phyloP scores from a whole-genome alignment of 1,139 yeast genomes.

The Diutina neorugosa region DNA sequence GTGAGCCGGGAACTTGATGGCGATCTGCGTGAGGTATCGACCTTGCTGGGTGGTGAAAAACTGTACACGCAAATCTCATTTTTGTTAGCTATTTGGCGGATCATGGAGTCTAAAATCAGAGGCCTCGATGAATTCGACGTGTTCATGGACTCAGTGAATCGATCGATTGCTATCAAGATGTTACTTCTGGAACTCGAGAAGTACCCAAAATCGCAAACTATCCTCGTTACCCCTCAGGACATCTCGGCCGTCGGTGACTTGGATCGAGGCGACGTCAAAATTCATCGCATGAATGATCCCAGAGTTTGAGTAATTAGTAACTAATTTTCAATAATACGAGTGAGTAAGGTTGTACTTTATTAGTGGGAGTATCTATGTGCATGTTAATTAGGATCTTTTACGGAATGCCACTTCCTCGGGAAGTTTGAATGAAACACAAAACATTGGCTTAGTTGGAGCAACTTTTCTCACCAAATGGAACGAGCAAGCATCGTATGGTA shows the following conservation, averaged over 20 bases:
- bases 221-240: constrained; percentile 91
- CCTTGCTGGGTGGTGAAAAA: constrained; percentile 94
- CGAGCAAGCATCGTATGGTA: constrained; percentile 33
- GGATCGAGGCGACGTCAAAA: constrained; percentile 47
- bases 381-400: constrained; percentile 1
- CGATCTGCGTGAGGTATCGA: constrained; percentile 57
- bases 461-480: constrained; percentile 87
- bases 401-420: constrained; percentile 69
- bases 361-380: not conserved
- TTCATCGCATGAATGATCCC: constrained; percentile 60
- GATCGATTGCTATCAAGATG: constrained; percentile 67
- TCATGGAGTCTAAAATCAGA: constrained; percentile 76
- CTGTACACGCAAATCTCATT: constrained; percentile 88
- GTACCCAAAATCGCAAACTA: constrained; percentile 49
- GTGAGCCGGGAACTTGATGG: constrained; percentile 52
- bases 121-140: constrained; percentile 98
- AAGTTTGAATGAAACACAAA: constrained; percentile 66
- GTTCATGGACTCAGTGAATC: constrained; percentile 89
- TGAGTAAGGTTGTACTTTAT: not conserved
- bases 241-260: constrained; percentile 67
- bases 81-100: constrained; percentile 82
- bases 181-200: constrained; percentile 53
- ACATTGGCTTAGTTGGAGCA: constrained; percentile 96
- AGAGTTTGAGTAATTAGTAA: not conserved
- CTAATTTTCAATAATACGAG: not conserved